phyloP scores from a whole-genome alignment of 768 basidiomycete genomes.

The Rhodotorula taiwanensis region DNA sequence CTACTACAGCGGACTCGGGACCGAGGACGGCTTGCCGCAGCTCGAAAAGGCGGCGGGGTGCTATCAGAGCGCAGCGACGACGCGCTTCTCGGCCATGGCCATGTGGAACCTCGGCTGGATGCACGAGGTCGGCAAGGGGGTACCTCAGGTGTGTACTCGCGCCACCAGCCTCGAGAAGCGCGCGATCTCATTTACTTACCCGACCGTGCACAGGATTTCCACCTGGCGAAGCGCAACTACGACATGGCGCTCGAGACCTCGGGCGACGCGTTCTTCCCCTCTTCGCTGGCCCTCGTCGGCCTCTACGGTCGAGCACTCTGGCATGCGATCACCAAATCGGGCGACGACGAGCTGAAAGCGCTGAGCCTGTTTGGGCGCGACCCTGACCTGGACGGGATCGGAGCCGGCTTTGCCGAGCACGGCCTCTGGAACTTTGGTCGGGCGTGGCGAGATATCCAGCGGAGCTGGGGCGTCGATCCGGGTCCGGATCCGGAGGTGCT shows the following conservation, averaged over 20 bases:
- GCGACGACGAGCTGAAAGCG: slow-evolving; percentile 25
- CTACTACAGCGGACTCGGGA: slow-evolving; percentile 80
- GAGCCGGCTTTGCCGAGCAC: background rate
- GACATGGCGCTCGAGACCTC: slow-evolving; percentile 84
- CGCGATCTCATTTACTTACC: background rate
- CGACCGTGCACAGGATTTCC: slow-evolving; percentile 63
- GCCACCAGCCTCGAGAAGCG: background rate
- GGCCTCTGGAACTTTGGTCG: slow-evolving; percentile 17
- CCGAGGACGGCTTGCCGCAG: slow-evolving; percentile 58
- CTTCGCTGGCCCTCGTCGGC: slow-evolving; percentile 70
- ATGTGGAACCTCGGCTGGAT: slow-evolving; percentile 99
- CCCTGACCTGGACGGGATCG: slow-evolving; percentile 1
- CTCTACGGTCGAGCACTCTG: slow-evolving; percentile 72
- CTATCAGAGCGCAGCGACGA: slow-evolving; percentile 90
- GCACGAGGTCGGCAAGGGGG: slow-evolving; percentile 94
- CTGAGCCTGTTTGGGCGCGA: slow-evolving; percentile 28
- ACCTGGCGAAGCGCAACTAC: slow-evolving; percentile 92
- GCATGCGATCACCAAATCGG: slow-evolving; percentile 33
- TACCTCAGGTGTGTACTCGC: slow-evolving; percentile 59
- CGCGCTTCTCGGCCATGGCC: slow-evolving; percentile 82
- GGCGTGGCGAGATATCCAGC: slow-evolving; percentile 33
- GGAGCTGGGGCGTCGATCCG: slow-evolving; percentile 32
- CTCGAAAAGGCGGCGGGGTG: slow-evolving; percentile 83
- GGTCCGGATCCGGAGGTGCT: slow-evolving; percentile 26
- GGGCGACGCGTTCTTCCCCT: slow-evolving; percentile 79